Evolutionary conservation across 495 filamentous ascomycete species (phyloP), one percentile per base, ranked within the genome.

Genomic region (Pseudevernia furfuracea): DNA sequence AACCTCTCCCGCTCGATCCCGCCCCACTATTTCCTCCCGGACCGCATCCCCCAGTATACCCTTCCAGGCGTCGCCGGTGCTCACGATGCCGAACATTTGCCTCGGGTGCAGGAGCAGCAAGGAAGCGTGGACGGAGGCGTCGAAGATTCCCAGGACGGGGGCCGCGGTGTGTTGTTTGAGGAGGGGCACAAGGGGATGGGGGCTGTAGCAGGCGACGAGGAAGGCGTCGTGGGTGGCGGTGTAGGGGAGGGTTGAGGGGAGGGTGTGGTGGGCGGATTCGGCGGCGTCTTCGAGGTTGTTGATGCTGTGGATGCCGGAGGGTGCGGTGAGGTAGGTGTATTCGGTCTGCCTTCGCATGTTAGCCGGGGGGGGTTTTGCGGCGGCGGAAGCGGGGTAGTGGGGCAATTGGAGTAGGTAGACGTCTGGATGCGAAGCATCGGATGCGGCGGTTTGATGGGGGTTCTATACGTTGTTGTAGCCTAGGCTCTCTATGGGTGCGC

Each of bases 141-240:
- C 43, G 7, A 46, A n/a, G 21, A 46, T 46, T 3, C 43, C 94
- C 0, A 87, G 86, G 5, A 93, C 88, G 19, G 82, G 81, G 64
- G 81, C 84, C 2, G 62, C 68, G n/a, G 72, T 62, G 15, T 58
- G 59, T 0, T 14, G 5, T 63, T 71, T 25, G 4, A 97, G 74
- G 38, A 78, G 71, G 0, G 80, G 72, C 14, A 96, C 89, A 6
- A 97, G 84, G 0, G 92, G 90, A 68, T 97, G 94, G 3, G 85
- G 84, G 68, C 89, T 92, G 75, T 89, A 98, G 77, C 93, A 98
- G 48, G 90, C 91, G 2, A 98, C 80, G 0, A 97, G 78, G 66
- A 93, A 88, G 28, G 81, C 93, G 69, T 94, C 85, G 73, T 90
- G 84, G 61, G 80, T 55, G 8, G 76, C 62, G 44, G 87, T 71